Conservation (phyloP, 163 green algal species). For the Scenedesmus sp. region DNA sequence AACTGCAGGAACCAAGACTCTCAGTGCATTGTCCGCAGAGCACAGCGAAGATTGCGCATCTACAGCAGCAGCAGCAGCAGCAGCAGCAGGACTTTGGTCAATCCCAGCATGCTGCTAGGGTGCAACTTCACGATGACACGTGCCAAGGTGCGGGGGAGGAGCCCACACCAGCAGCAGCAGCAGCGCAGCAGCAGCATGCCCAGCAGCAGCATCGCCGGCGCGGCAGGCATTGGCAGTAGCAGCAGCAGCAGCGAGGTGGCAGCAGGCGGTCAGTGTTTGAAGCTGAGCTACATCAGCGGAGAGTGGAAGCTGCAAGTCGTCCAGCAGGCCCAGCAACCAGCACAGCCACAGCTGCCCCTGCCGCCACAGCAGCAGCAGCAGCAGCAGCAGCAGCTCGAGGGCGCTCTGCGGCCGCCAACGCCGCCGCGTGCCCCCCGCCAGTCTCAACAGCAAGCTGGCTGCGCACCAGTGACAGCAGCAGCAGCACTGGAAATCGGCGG, state of each 20-base stretch:
- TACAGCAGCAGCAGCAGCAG: constrained; percentile 22
- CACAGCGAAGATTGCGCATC: background rate
- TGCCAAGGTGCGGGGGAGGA: background rate
- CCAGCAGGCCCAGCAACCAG: background rate
- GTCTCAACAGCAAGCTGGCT: background rate
- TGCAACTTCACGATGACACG: background rate
- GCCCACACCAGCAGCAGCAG: constrained; percentile 26
- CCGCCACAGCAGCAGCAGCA: constrained; percentile 36
- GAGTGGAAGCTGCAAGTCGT: background rate
- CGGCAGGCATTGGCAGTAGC: background rate
- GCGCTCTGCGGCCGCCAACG: background rate
- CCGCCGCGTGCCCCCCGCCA: background rate
- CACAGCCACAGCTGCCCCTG: background rate
- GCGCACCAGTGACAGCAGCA: constrained; percentile 33
- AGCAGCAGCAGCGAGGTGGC: background rate
- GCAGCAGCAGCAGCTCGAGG: constrained; percentile 14
- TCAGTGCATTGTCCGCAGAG: background rate
- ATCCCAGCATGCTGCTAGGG: background rate
- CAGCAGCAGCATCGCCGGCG: constrained; percentile 41
- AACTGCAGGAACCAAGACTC: constrained; percentile 31
- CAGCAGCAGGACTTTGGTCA: background rate
- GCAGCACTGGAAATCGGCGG: background rate
- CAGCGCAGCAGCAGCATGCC: background rate
- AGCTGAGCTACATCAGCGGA: background rate
- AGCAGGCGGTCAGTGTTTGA: background rate